Base-by-base conservation (phyloP, 192 early-diverging fungal genomes). In the Coemansia sp. region DNA sequence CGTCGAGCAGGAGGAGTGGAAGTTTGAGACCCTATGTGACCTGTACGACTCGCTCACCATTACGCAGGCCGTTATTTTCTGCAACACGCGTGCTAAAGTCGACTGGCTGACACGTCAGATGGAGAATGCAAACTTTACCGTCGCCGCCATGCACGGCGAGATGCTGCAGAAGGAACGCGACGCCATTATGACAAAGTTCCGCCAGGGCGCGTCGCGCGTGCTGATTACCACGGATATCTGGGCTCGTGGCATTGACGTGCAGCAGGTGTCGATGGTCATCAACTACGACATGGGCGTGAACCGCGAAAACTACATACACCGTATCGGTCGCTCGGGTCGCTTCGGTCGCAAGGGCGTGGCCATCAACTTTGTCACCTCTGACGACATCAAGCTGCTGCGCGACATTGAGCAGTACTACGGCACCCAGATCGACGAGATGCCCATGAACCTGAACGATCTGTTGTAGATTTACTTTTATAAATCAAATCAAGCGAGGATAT, bases 281-380 rank as follows among this genome's bases (percentile, higher is more conserved):
- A 96, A 96, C 81, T 99, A 99, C 67, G 96, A 99, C 74, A 84
- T 98, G 57, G 92, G 94, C 15, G 82, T 81, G 39, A 93, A 96
- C 81, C 92, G 93, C 82, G 95, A 98, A 83, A 89, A 91, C 67
- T 99, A 99, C 65, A 96, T 99, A 59, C 96, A 99, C 81, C 89
- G 95, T 44, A 99, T 98, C 69, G 96, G 96, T 83, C 89, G 96
- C 62, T 91, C 89, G 15, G 96, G 96, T 51, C 90, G 96, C 42
- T 99, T 99, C 69, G 96, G 96, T 45, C 86, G 95, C 64, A 99
- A 98, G 82, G 96, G 96, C 84, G 95, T 99, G 52, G 95, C 95
- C 13, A 96, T 97, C 72, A 97, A 97, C 79, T 97, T 98, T 89
- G 94, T 96, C 34, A 95, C 87, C n/a, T 83, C 85, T 59, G 94